Evolutionary conservation across 1,284 basidiomycete genomes (phyloP).

Genomic region (Phellopilus nigrolimitatus): DNA sequence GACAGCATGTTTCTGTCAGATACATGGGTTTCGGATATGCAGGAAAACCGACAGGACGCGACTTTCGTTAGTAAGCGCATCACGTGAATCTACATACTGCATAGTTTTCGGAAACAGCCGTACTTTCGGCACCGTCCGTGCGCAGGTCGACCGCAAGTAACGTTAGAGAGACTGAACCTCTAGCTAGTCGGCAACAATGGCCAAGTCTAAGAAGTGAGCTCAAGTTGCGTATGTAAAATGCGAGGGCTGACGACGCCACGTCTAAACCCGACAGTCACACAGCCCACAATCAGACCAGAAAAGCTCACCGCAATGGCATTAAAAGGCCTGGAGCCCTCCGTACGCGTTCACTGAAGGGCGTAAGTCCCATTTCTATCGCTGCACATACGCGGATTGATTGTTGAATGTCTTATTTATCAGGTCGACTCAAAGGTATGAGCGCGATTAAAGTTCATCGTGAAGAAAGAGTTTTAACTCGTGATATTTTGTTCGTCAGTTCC

Average conservation of each 20-base stretch:
- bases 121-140: too few relatives aligned
- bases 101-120: slow-evolving; percentile 9
- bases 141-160: too few relatives aligned
- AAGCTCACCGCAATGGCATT: slow-evolving; percentile 98
- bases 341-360: slow-evolving; percentile 88
- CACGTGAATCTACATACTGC: too few relatives aligned
- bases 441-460: slow-evolving; percentile 1
- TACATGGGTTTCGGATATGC: too few relatives aligned
- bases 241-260: neutral
- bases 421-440: slow-evolving; percentile 76
- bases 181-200: slow-evolving; percentile 29
- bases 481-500: slow-evolving; percentile 54
- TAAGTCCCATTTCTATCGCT: slow-evolving; percentile 40
- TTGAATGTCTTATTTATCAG: slow-evolving; percentile 35
- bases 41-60: too few relatives aligned
- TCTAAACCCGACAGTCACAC: slow-evolving; percentile 51
- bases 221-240: neutral
- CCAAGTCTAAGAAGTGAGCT: slow-evolving; percentile 51
- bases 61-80: too few relatives aligned
- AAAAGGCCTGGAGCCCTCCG: slow-evolving; percentile 74
- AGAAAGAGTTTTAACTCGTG: slow-evolving; percentile 20
- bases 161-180: neutral
- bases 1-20: too few relatives aligned
- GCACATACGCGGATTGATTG: slow-evolving; percentile 1
- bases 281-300: slow-evolving; percentile 92